Evolutionary conservation across 495 filamentous ascomycete species (phyloP).

Genomic region (Penicillium macrosclerotiorum): DNA sequence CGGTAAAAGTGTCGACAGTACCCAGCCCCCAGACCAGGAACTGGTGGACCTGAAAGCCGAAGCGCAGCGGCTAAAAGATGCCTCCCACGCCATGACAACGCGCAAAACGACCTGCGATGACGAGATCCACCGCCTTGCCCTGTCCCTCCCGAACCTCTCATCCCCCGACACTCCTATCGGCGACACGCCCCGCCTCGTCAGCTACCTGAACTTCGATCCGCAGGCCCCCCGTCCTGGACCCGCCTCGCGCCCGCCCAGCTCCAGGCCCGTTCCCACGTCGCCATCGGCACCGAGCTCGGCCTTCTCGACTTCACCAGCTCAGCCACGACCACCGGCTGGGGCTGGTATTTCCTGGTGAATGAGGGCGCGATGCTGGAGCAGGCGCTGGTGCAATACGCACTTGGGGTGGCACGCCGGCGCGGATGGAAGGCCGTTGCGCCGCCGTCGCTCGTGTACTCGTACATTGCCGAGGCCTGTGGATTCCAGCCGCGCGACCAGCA

Average conservation of each 20-base stretch:
- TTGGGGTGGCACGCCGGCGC: constrained; percentile 61
- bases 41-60: constrained; percentile 51
- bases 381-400: constrained; percentile 82
- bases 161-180: constrained; percentile 73
- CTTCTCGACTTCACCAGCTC: constrained; percentile 84
- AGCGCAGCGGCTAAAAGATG: constrained; percentile 65
- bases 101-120: constrained; percentile 57
- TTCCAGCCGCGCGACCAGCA: constrained; percentile 90
- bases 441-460: constrained; percentile 86
- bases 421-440: constrained; percentile 78
- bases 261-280: constrained; percentile 63
- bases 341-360: constrained; percentile 92
- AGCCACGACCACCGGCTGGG: constrained; percentile 81
- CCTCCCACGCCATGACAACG: constrained; percentile 57
- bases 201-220: constrained; percentile 75
- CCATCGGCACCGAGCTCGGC: constrained; percentile 76
- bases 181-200: constrained; percentile 53
- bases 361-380: constrained; percentile 90
- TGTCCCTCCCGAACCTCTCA: constrained; percentile 84
- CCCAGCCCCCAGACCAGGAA: constrained; percentile 6
- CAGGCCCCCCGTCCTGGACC: constrained; percentile 49
- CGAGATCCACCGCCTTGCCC: constrained; percentile 72
- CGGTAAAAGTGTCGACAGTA: constrained; percentile 5
- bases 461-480: constrained; percentile 86
- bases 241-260: constrained; percentile 46